These are phyloP conservation scores for Paratrimastix pyriformis DNA, from an alignment of 78 protist species.

Conservation along the genomic window DNA sequence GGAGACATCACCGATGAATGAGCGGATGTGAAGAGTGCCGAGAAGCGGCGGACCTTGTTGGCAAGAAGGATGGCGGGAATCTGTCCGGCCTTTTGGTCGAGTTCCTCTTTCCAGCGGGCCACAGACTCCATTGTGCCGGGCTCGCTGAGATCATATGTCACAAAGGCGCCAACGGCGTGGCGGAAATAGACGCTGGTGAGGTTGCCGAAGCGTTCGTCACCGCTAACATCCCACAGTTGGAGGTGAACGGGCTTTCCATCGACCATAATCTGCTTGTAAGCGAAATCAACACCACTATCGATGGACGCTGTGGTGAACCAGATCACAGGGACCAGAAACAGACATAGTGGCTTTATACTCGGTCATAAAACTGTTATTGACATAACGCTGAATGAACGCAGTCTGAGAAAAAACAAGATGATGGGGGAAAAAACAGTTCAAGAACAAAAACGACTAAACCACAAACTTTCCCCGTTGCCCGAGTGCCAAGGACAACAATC, in stretches of 20 bases:
- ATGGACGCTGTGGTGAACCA: too few relatives aligned
- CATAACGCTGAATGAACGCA: constrained; percentile 54
- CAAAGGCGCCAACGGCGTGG: constrained; percentile 88
- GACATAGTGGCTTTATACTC: constrained; percentile 78
- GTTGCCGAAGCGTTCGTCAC: constrained; percentile 64
- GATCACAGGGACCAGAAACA: too few relatives aligned
- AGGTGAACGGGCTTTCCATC: constrained; percentile 56
- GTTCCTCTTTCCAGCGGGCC: constrained; percentile 77
- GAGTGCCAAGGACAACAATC: constrained; percentile 56
- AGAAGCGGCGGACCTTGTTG: too few relatives aligned
- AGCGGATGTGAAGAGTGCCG: too few relatives aligned
- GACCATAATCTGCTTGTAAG: constrained; percentile 62
- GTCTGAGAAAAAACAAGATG: too few relatives aligned
- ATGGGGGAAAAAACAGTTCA: too few relatives aligned
- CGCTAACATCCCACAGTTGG: constrained; percentile 76
- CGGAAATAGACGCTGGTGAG: constrained; percentile 84
- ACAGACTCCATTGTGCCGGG: constrained; percentile 72
- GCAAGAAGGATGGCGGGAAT: too few relatives aligned
- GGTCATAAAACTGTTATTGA: constrained; percentile 59
- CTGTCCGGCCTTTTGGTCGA: too few relatives aligned
- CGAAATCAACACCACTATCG: constrained; percentile 87
- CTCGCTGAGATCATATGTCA: constrained; percentile 75
- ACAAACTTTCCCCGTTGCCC: constrained; percentile 52
- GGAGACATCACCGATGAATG: too few relatives aligned
- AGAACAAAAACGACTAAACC: too few relatives aligned